These are phyloP conservation scores for Tolypocladium nubicola DNA, from an alignment of 2,329 filamentous ascomycete genomes.

Conservation along the genomic window DNA sequence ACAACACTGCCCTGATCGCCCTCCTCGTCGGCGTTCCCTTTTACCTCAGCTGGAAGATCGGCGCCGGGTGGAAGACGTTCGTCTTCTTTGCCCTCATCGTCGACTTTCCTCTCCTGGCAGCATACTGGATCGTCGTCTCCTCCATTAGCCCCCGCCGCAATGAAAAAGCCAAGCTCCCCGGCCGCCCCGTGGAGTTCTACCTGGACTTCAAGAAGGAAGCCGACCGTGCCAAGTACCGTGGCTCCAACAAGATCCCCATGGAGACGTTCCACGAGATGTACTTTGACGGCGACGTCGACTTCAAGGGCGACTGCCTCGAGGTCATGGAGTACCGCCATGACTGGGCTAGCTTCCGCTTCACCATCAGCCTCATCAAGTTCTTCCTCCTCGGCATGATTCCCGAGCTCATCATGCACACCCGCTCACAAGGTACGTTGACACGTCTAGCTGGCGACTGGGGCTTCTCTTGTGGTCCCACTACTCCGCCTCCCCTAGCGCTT, in stretches of 20 bases:
- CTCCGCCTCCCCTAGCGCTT: not conserved
- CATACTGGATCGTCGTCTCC: slow-evolving; percentile 75
- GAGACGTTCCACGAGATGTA: slow-evolving; percentile 98
- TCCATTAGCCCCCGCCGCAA: slow-evolving; percentile 79
- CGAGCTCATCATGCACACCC: slow-evolving; percentile 85
- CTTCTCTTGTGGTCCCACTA: not conserved
- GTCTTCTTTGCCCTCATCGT: slow-evolving; percentile 80
- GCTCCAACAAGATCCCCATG: slow-evolving; percentile 73
- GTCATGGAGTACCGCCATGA: slow-evolving; percentile 90
- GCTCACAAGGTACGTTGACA: slow-evolving; percentile 57
- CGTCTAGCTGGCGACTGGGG: not conserved
- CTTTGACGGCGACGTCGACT: slow-evolving; percentile 87
- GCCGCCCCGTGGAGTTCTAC: slow-evolving; percentile 84
- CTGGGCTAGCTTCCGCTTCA: slow-evolving; percentile 93
- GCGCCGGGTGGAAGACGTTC: slow-evolving; percentile 76
- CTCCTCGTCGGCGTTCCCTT: slow-evolving; percentile 61
- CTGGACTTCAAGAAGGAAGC: slow-evolving; percentile 65
- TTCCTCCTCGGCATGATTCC: slow-evolving; percentile 82
- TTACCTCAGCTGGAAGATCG: slow-evolving; percentile 76
- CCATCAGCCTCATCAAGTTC: slow-evolving; percentile 72
- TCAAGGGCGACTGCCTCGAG: slow-evolving; percentile 88
- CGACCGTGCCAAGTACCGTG: slow-evolving; percentile 57
- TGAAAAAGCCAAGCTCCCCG: slow-evolving; percentile 81
- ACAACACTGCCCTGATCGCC: slow-evolving; percentile 64
- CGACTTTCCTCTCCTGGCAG: slow-evolving; percentile 65